Evolutionary conservation across 2,329 filamentous ascomycete species (phyloP), one percentile per base, ranked within the genome.

Genomic region (Scolecobasidium constrictum): DNA sequence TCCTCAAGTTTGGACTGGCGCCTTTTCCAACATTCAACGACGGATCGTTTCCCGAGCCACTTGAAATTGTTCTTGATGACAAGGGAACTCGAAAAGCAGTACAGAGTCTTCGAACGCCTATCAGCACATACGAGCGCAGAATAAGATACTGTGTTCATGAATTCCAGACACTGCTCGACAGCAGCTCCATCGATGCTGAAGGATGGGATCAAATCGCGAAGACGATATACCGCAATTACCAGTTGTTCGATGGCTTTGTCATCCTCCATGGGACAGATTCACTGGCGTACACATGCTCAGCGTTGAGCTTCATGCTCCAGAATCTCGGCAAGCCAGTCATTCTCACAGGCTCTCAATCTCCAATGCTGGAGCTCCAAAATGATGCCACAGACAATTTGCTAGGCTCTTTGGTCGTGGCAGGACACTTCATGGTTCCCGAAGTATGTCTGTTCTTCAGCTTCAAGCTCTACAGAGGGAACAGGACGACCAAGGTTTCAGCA

Each of bases 371-470:
- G 47, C 75, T 94, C 19, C 87, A 94, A 62, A 92, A 83, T 40
- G 88, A 95, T 60, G 88, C 87, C 7, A 83, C 87, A 28, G 87
- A 93, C 64, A 95, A 94, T 55, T 73, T 95, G 11, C 74, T 94
- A 4, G 85, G 85, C 16, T 88, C 86, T 2, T 72, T 94, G 55
- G 86, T 94, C 56, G 82, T 94, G 44, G 88, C 88, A 3, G 86
- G 86, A 23, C 92, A 92, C 47, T 94, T 94, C 57, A 83, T 86
- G 66, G 86, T 95, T 45, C 87, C 88, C 0, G 88, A 94, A 60
- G 88, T 95, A 42, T 88, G 86, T 58, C 72, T 95, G 26, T 94
- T 93, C 68, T 95, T 95, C 71, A 86, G 92, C 62, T 84, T 93
- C 65, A 86, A 81, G 51, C 74, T 95, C 16, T 93, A 88, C 65